Percentiles rank a stretch among this genome's conserved stretches.
Conservation (phyloP, 768 basidiomycete species). For the Candolleomyces aberdarensis region DNA sequence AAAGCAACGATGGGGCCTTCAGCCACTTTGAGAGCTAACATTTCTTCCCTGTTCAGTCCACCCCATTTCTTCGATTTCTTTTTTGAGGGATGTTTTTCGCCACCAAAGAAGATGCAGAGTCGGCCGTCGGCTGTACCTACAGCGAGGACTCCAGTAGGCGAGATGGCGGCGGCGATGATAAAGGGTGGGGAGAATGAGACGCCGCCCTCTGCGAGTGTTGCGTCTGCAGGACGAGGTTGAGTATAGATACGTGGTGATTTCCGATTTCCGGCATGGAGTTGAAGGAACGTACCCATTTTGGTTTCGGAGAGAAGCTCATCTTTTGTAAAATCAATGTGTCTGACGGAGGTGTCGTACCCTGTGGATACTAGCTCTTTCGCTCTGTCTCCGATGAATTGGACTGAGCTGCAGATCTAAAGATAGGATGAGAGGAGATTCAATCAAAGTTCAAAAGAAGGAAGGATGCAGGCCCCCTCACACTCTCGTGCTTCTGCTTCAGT, state of each 20-base stretch:
- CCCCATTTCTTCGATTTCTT: conserved; percentile 71
- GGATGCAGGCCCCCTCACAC: no score
- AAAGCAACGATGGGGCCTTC: conserved; percentile 73
- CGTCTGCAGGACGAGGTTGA: background rate
- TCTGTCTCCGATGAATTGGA: conserved; percentile 69
- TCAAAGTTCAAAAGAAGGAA: no score
- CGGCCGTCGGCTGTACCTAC: conserved; percentile 77
- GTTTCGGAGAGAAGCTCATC: conserved; percentile 54
- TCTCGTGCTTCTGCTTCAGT: conserved; percentile 64
- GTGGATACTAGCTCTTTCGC: conserved; percentile 73
- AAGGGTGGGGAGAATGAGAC: conserved; percentile 74
- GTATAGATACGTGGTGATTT: background rate
- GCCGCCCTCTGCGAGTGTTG: conserved; percentile 33
- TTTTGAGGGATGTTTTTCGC: conserved; percentile 48
- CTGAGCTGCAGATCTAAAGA: conserved; percentile 65
- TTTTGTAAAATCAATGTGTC: conserved; percentile 66
- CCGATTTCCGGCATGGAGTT: background rate
- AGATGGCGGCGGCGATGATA: conserved; percentile 59
- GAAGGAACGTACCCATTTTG: conserved; percentile 47
- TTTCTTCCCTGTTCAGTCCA: conserved; percentile 52
- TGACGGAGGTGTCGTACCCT: conserved; percentile 66
- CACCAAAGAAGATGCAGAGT: conserved; percentile 65
- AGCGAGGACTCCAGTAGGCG: conserved; percentile 56
- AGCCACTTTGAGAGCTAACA: conserved; percentile 48
- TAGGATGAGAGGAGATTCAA: conserved; percentile 2